phyloP scores from a whole-genome alignment of 768 basidiomycete genomes.

The Nidularia sp. region DNA sequence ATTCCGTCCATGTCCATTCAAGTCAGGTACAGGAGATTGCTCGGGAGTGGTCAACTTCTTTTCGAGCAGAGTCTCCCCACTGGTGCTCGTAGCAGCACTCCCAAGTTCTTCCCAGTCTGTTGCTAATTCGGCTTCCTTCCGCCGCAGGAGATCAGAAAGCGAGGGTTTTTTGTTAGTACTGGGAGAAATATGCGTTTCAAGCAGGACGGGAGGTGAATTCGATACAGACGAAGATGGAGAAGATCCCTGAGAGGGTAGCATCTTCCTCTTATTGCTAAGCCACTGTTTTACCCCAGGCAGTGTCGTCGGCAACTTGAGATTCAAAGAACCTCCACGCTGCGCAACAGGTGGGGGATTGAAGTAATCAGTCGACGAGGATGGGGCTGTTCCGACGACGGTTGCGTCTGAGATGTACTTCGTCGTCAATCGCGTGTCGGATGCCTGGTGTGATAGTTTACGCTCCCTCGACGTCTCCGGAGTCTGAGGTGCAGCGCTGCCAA shows the following conservation, averaged over 20 bases:
- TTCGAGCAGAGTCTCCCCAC: slow-evolving; percentile 27
- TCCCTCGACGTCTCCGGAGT: slow-evolving; percentile 35
- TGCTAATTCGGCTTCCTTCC: slow-evolving; percentile 52
- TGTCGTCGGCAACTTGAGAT: slow-evolving; percentile 61
- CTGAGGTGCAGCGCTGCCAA: slow-evolving; percentile 48
- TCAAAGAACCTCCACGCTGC: slow-evolving; percentile 29
- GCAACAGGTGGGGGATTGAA: slow-evolving; percentile 35
- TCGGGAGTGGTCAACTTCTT: slow-evolving; percentile 10
- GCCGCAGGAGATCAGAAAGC: slow-evolving; percentile 60
- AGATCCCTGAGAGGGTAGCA: slow-evolving; percentile 33
- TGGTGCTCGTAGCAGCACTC: slow-evolving; percentile 45
- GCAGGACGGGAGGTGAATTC: slow-evolving; percentile 13
- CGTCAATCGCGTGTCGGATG: slow-evolving; percentile 63
- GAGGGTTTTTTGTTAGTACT: slow-evolving; percentile 58
- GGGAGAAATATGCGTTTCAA: slow-evolving; percentile 26
- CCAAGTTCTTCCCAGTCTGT: slow-evolving; percentile 66
- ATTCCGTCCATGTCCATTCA: slow-evolving; percentile 5
- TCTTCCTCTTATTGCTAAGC: slow-evolving; percentile 62
- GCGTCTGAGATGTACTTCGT: slow-evolving; percentile 44
- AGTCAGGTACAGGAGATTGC: neutral
- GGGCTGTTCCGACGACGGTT: slow-evolving; percentile 23
- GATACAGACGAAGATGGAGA: slow-evolving; percentile 16
- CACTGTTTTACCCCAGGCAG: slow-evolving; percentile 79
- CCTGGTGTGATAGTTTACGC: slow-evolving; percentile 62
- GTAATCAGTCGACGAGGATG: slow-evolving; percentile 48